Percentiles rank a stretch among this genome's conserved stretches.
Evolutionary conservation across 2,329 filamentous ascomycete species (phyloP).

Genomic region (Pseudocercospora crystallina): DNA sequence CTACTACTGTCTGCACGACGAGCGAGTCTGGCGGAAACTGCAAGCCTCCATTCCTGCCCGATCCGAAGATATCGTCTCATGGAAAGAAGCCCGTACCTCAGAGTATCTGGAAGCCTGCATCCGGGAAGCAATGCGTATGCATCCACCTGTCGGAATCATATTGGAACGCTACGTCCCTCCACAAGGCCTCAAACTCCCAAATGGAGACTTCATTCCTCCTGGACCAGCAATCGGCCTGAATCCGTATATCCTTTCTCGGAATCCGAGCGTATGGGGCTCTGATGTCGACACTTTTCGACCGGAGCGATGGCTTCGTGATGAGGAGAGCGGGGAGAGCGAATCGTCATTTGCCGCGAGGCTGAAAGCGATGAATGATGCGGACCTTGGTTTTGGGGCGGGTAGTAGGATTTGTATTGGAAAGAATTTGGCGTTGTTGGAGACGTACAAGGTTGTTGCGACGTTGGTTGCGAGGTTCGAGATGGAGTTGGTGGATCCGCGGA

Average conservation of each 20-base stretch:
- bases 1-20: conserved; percentile 65
- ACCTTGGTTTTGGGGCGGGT: conserved; percentile 7
- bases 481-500: too few relatives aligned
- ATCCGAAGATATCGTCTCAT: too few relatives aligned
- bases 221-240: conserved; percentile 31
- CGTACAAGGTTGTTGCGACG: conserved; percentile 3
- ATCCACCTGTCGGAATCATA: conserved; percentile 8
- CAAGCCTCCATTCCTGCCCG: too few relatives aligned
- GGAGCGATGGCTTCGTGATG: conserved; percentile 35
- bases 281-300: conserved; percentile 37
- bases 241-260: conserved; percentile 35
- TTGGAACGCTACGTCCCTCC: conserved; percentile 2
- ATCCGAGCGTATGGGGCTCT: conserved; percentile 30
- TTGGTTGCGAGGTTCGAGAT: not conserved
- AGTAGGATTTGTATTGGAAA: conserved; percentile 8
- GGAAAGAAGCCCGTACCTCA: not conserved
- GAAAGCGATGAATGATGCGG: too few relatives aligned
- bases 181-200: conserved; percentile 32
- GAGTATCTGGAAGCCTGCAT: conserved; percentile 12
- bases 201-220: conserved; percentile 32
- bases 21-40: conserved; percentile 24
- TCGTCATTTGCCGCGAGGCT: too few relatives aligned
- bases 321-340: not conserved
- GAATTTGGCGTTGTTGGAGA: conserved; percentile 10
- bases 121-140: conserved; percentile 12